Base-by-base conservation (phyloP, 805 yeast species). In the Candida qinlingensis region DNA sequence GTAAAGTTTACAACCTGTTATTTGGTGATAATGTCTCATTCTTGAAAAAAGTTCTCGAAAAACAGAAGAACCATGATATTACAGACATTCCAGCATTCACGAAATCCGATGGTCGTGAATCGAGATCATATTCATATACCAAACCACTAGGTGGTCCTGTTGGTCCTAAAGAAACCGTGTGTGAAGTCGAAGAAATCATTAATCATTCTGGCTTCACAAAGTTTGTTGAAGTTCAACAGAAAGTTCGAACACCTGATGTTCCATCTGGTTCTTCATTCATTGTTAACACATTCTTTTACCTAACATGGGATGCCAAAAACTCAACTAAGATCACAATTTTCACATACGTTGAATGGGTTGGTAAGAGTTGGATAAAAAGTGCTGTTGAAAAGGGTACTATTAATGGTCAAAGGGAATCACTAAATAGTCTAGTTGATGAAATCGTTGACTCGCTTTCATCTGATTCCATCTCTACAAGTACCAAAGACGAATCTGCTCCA, bases 191-290 rank as follows among this genome's bases (percentile, higher is more conserved):
- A 5, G 95, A 87, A 58, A 72, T 72, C 3, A 59, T 85, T 13
- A 79, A 80, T 31, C 70, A 74, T 39, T 69, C 61, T 47, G 82
- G 85, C 57, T 70, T 77, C 19, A 70, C 75, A 6, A 67, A 70
- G 28, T 67, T 62, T 48, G 70, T 81, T 26, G 69, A 72, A 31
- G 78, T 81, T 3, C 71, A 75, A 3, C 87, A 83, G 54, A 62
- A 71, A 1, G 81, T 90, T 0, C 76, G 73, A 43, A 83, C 89
- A 0, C 95, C 94, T 0, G 94, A 86, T 67, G 88, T 86, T n/a
- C 95, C 95, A 0, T 80, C 86, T 34, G 94, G 95, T 7, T 75
- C 72, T 53, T 71, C 85, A 0, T 87, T 87, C 55, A 72, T 74
- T 42, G 85, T 84, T 4, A 71, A 74, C 46, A 83, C 94, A 2